Evolutionary conservation across 257 asterid species (phyloP).

Genomic region (Cinchona pubescens): DNA sequence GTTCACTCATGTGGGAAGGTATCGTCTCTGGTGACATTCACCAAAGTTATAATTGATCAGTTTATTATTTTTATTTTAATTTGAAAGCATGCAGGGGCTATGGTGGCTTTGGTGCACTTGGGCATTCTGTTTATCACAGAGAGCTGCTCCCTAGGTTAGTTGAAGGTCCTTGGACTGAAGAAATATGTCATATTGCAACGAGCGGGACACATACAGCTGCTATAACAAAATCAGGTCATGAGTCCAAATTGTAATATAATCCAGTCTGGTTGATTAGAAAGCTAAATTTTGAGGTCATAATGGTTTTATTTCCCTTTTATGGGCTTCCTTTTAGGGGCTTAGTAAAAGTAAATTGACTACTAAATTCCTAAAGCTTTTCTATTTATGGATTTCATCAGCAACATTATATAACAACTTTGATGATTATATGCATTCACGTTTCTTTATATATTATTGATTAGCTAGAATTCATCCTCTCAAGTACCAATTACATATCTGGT

Average conservation of each 20-base stretch:
- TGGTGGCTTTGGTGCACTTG: slow-evolving; percentile 99
- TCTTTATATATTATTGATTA: not conserved
- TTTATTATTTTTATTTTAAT: slow-evolving; percentile 40
- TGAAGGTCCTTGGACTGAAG: slow-evolving; percentile 71
- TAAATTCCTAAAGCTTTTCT: not conserved
- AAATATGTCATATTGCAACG: slow-evolving; percentile 70
- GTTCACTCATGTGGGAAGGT: not conserved
- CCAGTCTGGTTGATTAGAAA: not conserved
- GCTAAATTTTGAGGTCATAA: not conserved
- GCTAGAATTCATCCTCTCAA: not conserved
- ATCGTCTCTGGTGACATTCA: too few relatives aligned
- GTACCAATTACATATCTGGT: not conserved
- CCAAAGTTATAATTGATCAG: too few relatives aligned
- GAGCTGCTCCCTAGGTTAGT: slow-evolving; percentile 83
- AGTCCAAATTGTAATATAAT: not conserved
- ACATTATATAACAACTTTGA: not conserved
- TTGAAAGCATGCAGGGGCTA: slow-evolving; percentile 95
- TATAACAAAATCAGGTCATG: slow-evolving; percentile 69
- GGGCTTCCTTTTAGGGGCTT: not conserved
- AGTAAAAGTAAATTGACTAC: not conserved
- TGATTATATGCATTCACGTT: not conserved
- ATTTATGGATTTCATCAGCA: not conserved
- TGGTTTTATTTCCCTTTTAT: not conserved
- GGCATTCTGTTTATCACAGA: slow-evolving; percentile 81
- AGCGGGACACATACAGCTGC: slow-evolving; percentile 96